Conservation (phyloP, 176 grass and related monocot genomes). For the Ensete ventricosum region DNA sequence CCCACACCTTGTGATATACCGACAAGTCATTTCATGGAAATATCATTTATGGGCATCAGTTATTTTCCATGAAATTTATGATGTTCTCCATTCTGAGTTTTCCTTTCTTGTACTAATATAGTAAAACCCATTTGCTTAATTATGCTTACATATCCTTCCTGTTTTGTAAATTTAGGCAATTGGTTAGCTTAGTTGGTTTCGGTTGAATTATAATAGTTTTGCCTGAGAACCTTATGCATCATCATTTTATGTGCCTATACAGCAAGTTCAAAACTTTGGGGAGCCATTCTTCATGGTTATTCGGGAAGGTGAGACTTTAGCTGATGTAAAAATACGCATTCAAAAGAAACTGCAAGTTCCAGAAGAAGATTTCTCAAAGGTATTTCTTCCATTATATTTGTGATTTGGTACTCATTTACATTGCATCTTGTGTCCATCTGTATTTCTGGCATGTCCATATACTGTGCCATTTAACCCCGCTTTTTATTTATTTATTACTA, state of each 20-base stretch:
- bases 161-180: not conserved
- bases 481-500: no score
- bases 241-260: conserved; percentile 4
- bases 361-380: conserved; percentile 90
- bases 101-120: not conserved
- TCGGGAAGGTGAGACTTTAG: conserved; percentile 77
- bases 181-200: not conserved
- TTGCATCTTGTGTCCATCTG: not conserved
- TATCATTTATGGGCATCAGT: not conserved
- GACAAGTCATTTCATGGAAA: not conserved
- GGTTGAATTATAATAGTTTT: not conserved
- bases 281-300: conserved; percentile 98
- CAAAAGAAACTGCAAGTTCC: conserved; percentile 85
- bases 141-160: not conserved
- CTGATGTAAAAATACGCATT: conserved; percentile 77
- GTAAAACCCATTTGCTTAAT: not conserved
- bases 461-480: no score
- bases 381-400: conserved; percentile 23
- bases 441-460: not conserved
- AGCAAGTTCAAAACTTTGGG: conserved; percentile 99
- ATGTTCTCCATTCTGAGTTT: not conserved
- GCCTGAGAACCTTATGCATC: no score
- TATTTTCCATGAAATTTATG: not conserved
- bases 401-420: not conserved
- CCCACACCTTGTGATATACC: no score